These are phyloP conservation scores for Tylopilus felleus DNA, from an alignment of 768 basidiomycete genomes.

Conservation along the genomic window DNA sequence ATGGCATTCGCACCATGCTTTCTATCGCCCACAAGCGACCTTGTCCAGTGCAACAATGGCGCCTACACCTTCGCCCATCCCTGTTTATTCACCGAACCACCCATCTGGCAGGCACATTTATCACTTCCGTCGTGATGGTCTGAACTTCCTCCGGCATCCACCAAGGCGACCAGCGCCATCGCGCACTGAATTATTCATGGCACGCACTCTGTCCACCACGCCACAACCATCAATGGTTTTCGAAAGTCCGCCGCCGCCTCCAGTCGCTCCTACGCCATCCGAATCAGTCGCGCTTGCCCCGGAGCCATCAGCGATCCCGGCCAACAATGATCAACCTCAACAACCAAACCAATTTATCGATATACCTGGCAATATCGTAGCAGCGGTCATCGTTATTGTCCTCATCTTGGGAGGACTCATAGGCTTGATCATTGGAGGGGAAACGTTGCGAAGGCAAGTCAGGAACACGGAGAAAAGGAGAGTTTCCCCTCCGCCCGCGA, in stretches of 20 bases:
- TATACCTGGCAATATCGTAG: conserved; percentile 21
- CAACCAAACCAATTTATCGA: conserved; percentile 2
- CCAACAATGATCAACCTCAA: not conserved
- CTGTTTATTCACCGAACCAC: conserved; percentile 1
- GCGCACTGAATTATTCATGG: not conserved
- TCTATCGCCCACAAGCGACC: not conserved
- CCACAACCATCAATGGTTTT: conserved; percentile 7
- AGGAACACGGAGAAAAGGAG: not conserved
- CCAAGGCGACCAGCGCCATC: not conserved
- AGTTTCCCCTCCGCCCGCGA: not conserved
- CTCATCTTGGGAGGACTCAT: conserved; percentile 29
- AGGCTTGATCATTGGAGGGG: conserved; percentile 27
- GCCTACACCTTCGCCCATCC: conserved; percentile 14
- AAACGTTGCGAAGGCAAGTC: conserved; percentile 21
- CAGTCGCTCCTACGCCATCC: conserved; percentile 4
- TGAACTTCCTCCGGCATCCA: conserved; percentile 3
- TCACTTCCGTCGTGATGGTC: conserved; percentile 17
- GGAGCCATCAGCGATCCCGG: conserved; percentile 3
- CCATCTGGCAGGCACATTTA: conserved; percentile 7
- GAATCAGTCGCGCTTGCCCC: conserved; percentile 4
- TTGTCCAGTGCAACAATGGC: conserved; percentile 17
- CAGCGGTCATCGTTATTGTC: conserved; percentile 20
- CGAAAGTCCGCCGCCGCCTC: conserved; percentile 2
- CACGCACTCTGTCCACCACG: conserved; percentile 6
- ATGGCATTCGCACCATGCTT: conserved; percentile 11